These are phyloP conservation scores for Apiospora phragmitis DNA, from an alignment of 2,329 filamentous ascomycete genomes.

Conservation along the genomic window DNA sequence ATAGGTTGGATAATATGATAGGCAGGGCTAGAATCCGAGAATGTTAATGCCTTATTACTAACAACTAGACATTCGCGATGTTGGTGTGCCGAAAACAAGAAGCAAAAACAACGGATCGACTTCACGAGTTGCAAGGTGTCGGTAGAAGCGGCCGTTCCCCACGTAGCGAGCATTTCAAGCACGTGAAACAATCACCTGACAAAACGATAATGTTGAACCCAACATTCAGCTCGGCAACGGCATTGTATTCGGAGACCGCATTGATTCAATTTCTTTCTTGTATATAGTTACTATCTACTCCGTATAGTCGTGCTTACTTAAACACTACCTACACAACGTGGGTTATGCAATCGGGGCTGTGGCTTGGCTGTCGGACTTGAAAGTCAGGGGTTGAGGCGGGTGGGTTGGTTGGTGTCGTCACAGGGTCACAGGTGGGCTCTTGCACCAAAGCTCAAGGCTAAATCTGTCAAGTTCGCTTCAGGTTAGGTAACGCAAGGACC, in stretches of 20 bases:
- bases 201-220: background rate
- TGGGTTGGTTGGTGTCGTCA: background rate
- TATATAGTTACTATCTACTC: background rate
- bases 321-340: background rate
- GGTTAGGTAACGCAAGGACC: background rate
- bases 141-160: background rate
- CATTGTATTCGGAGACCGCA: background rate
- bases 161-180: background rate
- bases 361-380: background rate
- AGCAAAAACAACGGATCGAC: background rate
- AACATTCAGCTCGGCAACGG: background rate
- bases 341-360: background rate
- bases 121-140: background rate
- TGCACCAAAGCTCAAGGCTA: background rate
- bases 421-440: background rate
- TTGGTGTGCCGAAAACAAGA: background rate
- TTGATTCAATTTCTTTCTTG: background rate
- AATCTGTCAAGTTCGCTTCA: conserved; percentile 7
- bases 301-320: background rate
- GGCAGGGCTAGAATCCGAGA: background rate
- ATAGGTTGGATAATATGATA: background rate
- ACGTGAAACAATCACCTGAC: background rate
- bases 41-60: background rate
- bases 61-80: background rate
- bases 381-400: background rate